Base-by-base conservation (phyloP, 257 asterid genomes). In the Fraxinus americana region DNA sequence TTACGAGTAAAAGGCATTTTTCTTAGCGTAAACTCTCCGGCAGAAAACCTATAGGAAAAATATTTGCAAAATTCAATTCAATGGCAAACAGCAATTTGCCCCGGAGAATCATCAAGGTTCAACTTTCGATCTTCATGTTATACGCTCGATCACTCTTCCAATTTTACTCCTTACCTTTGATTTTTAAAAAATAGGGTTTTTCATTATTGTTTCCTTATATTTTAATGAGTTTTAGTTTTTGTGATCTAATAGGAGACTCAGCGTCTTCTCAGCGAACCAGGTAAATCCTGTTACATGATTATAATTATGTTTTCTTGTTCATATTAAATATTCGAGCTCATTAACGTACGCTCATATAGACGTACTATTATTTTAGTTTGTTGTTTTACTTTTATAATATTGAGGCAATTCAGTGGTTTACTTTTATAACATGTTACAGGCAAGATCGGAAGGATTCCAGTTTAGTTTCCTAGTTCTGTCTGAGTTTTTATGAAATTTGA, bases 221-320 rank as follows among this genome's bases (percentile, higher is more conserved):
- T 38, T 41, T 61, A 19, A 50, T 12, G 16, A 23, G 21, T 80
- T 71, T 70, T 39, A 41, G 35, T 73, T 59, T 69, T 68, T 83
- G 9, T 80, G 45, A 29, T 82, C 78, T 83, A 14, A 63, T 79
- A 96, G 99, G 99, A 96, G 86, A 96, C 98, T 76, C 98, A 96
- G 86, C 97, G 99, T 21, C 99, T 93, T 82, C 94, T 96, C 41
- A 93, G 99, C 87, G 98, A 96, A 82, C 99, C 99, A 77, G 99
- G 99, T 95, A 84, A 72, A 50, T 29, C 70, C 65, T 59, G 11
- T 59, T n/a, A 23, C 67, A 10, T 3, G 41, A 5, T 0, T 17
- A 4, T 16, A 5, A 54, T 16, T 59, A 7, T 23, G 6, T 21
- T 59, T 9, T 59, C 10, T 38, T 38, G 41, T 38, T 38, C 41